phyloP scores from a whole-genome alignment of 1,284 basidiomycete genomes.

The Fereydounia khargensis region DNA sequence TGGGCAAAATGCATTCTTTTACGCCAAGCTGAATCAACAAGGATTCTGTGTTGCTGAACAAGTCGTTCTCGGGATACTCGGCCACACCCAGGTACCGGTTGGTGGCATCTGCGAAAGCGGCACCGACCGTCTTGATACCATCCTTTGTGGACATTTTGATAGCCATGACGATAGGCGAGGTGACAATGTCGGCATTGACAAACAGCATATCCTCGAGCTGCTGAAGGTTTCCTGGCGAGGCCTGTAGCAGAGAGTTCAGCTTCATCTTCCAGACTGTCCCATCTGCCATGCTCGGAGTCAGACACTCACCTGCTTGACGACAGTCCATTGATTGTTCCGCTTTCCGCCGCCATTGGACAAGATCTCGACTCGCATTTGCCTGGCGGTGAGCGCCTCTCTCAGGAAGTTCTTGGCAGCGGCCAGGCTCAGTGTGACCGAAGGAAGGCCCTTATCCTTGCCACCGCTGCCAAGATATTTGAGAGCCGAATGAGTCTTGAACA shows the following conservation, averaged over 20 bases:
- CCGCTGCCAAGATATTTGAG: conserved; percentile 48
- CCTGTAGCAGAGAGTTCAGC: too few species aligned
- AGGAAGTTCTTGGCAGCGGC: conserved; percentile 82
- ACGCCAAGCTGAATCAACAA: conserved; percentile 93
- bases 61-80: conserved; percentile 90
- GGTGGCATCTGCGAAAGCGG: conserved; percentile 64
- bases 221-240: conserved; percentile 91
- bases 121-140: conserved; percentile 61
- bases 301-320: conserved; percentile 83
- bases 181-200: conserved; percentile 73
- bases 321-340: conserved; percentile 67
- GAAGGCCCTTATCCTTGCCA: conserved; percentile 33
- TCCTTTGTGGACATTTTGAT: conserved; percentile 72
- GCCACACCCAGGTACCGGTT: conserved; percentile 66
- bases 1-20: conserved; percentile 77
- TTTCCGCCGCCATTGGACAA: conserved; percentile 62
- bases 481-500: conserved; percentile 60
- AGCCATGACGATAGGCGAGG: conserved; percentile 86
- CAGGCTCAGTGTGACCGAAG: conserved; percentile 71
- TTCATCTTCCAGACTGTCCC: conserved; percentile 29
- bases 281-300: too few species aligned
- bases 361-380: conserved; percentile 92
- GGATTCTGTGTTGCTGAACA: conserved; percentile 95
- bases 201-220: conserved; percentile 93
- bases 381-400: conserved; percentile 82